Percentiles rank a stretch among this genome's conserved stretches.
Conservation (phyloP, 495 filamentous ascomycete genomes). For the Neurospora sp. region DNA sequence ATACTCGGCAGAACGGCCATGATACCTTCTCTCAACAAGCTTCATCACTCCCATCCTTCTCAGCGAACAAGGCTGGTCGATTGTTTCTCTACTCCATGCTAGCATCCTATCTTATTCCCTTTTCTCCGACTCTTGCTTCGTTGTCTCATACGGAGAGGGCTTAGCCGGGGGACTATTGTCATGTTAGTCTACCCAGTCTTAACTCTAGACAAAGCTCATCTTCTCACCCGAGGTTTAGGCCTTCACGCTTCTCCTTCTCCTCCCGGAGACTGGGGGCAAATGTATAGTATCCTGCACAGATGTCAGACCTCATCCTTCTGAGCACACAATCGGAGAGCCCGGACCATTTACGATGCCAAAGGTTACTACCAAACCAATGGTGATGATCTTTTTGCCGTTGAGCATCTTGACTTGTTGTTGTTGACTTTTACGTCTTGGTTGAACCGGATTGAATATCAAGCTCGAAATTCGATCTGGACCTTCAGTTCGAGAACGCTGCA, state of each 20-base stretch:
- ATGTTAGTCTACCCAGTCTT: background rate
- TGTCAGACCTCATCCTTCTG: conserved; percentile 3
- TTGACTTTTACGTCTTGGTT: background rate
- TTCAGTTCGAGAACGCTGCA: background rate
- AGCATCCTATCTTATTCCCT: background rate
- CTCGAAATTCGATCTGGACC: background rate
- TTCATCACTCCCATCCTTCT: too few species aligned
- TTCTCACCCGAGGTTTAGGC: conserved; percentile 6
- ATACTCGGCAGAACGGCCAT: too few species aligned
- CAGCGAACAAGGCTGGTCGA: too few species aligned
- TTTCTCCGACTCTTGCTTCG: background rate
- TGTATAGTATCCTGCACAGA: conserved; percentile 29
- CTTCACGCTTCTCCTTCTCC: conserved; percentile 20
- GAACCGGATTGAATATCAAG: background rate
- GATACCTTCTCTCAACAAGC: too few species aligned
- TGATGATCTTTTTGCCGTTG: conserved; percentile 9
- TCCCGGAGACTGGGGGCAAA: conserved; percentile 32
- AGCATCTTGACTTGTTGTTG: conserved; percentile 8
- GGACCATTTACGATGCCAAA: conserved; percentile 21
- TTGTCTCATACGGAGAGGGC: background rate
- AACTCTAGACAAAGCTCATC: background rate
- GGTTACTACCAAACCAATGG: conserved; percentile 11
- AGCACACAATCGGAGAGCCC: background rate
- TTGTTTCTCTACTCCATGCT: background rate
- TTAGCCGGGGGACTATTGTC: background rate